These are phyloP conservation scores for Smallanthus sonchifolius DNA, from an alignment of 129 eudicot genomes.

Conservation along the genomic window DNA sequence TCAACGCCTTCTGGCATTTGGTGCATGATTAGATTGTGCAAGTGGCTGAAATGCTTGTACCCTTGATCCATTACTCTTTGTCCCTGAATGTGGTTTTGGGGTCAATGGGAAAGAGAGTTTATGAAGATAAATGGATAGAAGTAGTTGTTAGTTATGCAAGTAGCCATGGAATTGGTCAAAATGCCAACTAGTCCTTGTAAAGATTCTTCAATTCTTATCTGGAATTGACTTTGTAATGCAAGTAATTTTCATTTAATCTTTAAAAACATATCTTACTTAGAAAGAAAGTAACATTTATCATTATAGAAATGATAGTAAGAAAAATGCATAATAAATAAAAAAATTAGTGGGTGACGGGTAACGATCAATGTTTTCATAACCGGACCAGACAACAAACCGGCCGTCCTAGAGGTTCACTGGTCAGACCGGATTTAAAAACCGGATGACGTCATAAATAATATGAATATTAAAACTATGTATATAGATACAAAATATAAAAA, in stretches of 20 bases:
- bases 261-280: no score
- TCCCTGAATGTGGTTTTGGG: neutral
- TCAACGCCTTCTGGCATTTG: constrained; percentile 30
- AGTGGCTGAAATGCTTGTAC: constrained; percentile 54
- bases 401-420: no score
- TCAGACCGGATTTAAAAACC: no score
- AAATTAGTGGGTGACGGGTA: no score
- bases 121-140: constrained; percentile 8
- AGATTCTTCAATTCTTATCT: constrained; percentile 10
- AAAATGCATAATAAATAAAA: no score
- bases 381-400: no score
- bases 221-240: constrained; percentile 20
- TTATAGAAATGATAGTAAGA: no score
- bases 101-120: constrained; percentile 5
- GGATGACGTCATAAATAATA: no score
- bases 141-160: constrained; percentile 19
- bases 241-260: neutral
- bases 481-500: no score
- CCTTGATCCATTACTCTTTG: constrained; percentile 25
- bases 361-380: no score
- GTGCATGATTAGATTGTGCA: constrained; percentile 34
- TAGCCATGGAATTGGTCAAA: constrained; percentile 31
- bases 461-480: no score
- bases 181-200: constrained; percentile 16
- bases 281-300: no score